Percentiles rank a stretch among this genome's conserved stretches.
Evolutionary conservation across 2,329 filamentous ascomycete genomes (phyloP).

Genomic region (Sphaerulina musiva): DNA sequence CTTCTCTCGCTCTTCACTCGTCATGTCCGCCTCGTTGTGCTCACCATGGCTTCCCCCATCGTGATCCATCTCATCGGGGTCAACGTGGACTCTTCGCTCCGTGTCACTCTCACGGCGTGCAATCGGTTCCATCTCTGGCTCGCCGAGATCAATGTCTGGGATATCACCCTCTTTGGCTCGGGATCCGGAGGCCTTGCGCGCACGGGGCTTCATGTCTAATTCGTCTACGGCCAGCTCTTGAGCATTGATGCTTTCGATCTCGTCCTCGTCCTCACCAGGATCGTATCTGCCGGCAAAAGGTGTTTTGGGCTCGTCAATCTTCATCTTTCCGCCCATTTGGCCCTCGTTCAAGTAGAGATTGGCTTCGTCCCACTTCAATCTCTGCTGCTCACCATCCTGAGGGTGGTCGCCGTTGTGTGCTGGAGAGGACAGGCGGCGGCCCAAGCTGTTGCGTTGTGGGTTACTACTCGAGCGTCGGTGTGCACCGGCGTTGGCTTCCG

Average conservation of each 20-base stretch:
- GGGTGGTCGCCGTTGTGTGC: slow-evolving; percentile 33
- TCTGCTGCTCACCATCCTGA: slow-evolving; percentile 61
- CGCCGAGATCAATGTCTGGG: slow-evolving; percentile 82
- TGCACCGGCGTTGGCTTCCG: slow-evolving; percentile 85
- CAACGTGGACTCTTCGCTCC: slow-evolving; percentile 78
- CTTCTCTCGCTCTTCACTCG: slow-evolving; percentile 74
- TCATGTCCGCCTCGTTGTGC: slow-evolving; percentile 49
- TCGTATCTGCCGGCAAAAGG: slow-evolving; percentile 92
- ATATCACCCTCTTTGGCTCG: slow-evolving; percentile 65
- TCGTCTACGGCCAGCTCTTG: slow-evolving; percentile 65
- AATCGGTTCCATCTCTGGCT: slow-evolving; percentile 61
- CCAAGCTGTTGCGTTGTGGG: slow-evolving; percentile 54
- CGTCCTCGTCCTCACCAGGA: slow-evolving; percentile 79
- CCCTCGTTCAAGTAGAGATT: slow-evolving; percentile 97
- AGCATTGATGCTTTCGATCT: slow-evolving; percentile 59
- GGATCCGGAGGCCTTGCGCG: slow-evolving; percentile 25
- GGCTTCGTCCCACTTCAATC: slow-evolving; percentile 96
- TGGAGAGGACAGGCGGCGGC: slow-evolving; percentile 63
- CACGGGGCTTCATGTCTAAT: slow-evolving; percentile 48
- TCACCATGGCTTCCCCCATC: slow-evolving; percentile 52
- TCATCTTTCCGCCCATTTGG: slow-evolving; percentile 93
- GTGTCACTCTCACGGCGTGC: slow-evolving; percentile 36
- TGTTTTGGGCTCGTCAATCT: slow-evolving; percentile 97
- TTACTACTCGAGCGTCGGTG: slow-evolving; percentile 76
- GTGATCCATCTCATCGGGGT: slow-evolving; percentile 40